phyloP scores from a whole-genome alignment of 345 rosid species.

The Eucalyptus sp. region DNA sequence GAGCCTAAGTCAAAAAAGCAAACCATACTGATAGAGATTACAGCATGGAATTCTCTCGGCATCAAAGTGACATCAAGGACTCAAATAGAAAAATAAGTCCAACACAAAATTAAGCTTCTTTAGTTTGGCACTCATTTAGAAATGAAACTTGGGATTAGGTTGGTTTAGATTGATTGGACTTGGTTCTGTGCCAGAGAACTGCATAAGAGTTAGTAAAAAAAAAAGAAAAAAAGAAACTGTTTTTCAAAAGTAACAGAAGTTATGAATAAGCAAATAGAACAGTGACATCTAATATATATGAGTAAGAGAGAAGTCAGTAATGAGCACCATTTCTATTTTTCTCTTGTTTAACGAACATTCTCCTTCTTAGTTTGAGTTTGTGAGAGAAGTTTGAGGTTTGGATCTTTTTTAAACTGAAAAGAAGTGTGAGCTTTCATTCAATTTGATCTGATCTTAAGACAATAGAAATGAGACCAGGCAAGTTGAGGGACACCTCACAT shows the following conservation, averaged over 20 bases:
- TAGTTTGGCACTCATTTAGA: neutral
- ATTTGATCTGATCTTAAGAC: neutral
- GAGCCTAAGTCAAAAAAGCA: neutral
- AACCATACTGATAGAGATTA: neutral
- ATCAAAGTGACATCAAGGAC: neutral
- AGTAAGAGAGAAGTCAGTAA: neutral
- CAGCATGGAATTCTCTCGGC: neutral
- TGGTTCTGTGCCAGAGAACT: neutral
- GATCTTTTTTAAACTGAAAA: neutral
- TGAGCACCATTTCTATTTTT: neutral
- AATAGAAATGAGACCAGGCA: neutral
- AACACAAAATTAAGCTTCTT: neutral
- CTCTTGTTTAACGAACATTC: neutral
- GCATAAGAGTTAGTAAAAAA: neutral
- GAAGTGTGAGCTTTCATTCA: neutral
- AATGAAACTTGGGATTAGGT: neutral
- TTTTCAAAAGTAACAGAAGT: neutral
- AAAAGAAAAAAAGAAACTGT: neutral
- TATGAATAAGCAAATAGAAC: neutral
- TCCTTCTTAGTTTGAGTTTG: neutral
- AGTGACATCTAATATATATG: neutral
- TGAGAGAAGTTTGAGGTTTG: neutral
- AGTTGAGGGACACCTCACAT: neutral
- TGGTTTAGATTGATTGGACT: neutral
- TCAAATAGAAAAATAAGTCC: neutral